Evolutionary conservation across 768 basidiomycete species (phyloP).

Genomic region (Xerocomus spinulosus): DNA sequence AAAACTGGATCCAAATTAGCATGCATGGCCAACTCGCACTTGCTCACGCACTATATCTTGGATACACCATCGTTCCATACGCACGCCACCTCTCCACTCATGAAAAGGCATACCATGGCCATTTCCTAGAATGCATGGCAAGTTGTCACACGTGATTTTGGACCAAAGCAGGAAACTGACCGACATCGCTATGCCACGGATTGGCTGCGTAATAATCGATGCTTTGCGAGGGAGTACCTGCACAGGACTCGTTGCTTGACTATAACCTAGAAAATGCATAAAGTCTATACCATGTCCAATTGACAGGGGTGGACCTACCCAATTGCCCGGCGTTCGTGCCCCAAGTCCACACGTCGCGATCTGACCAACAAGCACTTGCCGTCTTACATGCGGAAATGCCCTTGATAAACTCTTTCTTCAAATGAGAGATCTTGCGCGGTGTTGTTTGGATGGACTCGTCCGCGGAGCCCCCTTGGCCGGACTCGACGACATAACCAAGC

Average conservation of each 20-base stretch:
- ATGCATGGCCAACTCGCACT: neutral
- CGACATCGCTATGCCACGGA: constrained; percentile 69
- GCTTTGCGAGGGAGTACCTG: constrained; percentile 79
- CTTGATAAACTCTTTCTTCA: constrained; percentile 72
- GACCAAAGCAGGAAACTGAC: constrained; percentile 38
- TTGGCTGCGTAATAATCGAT: constrained; percentile 66
- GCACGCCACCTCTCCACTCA: constrained; percentile 77
- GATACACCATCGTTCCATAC: constrained; percentile 72
- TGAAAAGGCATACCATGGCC: constrained; percentile 76
- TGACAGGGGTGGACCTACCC: constrained; percentile 40
- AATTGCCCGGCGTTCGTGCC: constrained; percentile 92
- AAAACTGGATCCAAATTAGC: constrained; percentile 45
- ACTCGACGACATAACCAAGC: constrained; percentile 80
- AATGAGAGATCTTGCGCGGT: constrained; percentile 70
- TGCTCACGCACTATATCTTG: constrained; percentile 58
- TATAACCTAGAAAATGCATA: constrained; percentile 53
- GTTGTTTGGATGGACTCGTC: constrained; percentile 75
- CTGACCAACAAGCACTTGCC: constrained; percentile 88
- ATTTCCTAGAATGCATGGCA: constrained; percentile 54
- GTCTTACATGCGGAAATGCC: constrained; percentile 86
- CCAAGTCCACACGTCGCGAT: constrained; percentile 74
- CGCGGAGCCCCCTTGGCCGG: constrained; percentile 36
- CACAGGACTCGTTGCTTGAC: constrained; percentile 64
- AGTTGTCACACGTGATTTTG: neutral
- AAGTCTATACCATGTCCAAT: neutral